Conservation (phyloP, 2,329 filamentous ascomycete genomes). For the Diaporthe batatas region DNA sequence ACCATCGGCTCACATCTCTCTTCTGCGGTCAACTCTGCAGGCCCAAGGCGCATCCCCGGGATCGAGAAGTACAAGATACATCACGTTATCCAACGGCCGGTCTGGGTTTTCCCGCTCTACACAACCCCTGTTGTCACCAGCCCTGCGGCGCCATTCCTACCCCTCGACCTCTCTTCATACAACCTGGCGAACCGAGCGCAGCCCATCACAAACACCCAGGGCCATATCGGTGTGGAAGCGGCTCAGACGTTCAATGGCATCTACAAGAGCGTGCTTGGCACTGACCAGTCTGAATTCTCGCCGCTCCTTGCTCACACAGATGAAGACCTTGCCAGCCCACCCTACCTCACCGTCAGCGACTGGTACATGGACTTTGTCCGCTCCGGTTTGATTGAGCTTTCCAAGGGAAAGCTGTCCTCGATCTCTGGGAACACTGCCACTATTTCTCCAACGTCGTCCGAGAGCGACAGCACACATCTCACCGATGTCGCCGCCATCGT, state of each 20-base stretch:
- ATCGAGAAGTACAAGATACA: constrained; percentile 70
- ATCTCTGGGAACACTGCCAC: constrained; percentile 54
- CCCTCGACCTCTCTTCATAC: constrained; percentile 79
- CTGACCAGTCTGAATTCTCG: constrained; percentile 67
- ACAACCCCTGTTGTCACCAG: constrained; percentile 67
- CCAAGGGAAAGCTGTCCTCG: constrained; percentile 60
- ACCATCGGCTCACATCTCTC: constrained; percentile 80
- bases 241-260: constrained; percentile 68
- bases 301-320: constrained; percentile 55
- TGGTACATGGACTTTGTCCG: constrained; percentile 81
- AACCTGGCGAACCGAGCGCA: constrained; percentile 74
- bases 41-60: constrained; percentile 54
- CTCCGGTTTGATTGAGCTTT: constrained; percentile 68
- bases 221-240: constrained; percentile 71
- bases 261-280: constrained; percentile 63
- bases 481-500: constrained; percentile 75
- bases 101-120: constrained; percentile 77
- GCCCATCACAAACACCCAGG: constrained; percentile 73
- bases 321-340: constrained; percentile 62
- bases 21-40: constrained; percentile 68
- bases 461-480: constrained; percentile 52
- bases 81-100: constrained; percentile 77
- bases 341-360: constrained; percentile 78
- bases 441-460: constrained; percentile 45
- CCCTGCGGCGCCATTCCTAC: constrained; percentile 73